Base-by-base conservation (phyloP, 495 filamentous ascomycete species). In the Penicillium waksmanii region DNA sequence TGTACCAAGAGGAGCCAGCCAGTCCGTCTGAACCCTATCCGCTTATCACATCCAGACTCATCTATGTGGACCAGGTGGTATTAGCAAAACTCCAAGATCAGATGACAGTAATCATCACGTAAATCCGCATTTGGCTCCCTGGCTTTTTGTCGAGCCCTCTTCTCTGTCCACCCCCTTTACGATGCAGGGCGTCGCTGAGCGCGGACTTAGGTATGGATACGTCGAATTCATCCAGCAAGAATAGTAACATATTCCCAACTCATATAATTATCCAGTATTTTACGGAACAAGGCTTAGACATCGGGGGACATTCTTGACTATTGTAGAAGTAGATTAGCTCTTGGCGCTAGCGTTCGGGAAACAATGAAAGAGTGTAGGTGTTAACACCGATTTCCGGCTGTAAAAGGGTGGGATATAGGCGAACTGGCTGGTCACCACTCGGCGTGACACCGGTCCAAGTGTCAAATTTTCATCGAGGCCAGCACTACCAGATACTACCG, bases 91-190 rank as follows among this genome's bases (percentile, higher is more conserved):
- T 55, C 36, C 15, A 38, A 57, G 7, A 57, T 18, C 17, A 36
- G 25, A 50, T 49, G 55, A 49, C 27, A 50, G 21, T 64, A 64
- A 7, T 31, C 47, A 15, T 60, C 56, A 18, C 53, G 27, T 44
- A 59, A 46, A 53, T 77, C 69, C 9, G 61, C 36, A 54, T 75
- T 74, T 19, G 57, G 63, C 55, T 66, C 70, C 23, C 23, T 66
- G 6, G 72, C 70, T 47, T 70, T 63, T 13, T 64, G 64, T n/a
- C 63, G 72, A 56, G 55, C 51, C 33, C 53, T 53, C 56, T 77
- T 76, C 56, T 70, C 71, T 0, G 65, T 65, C 73, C 65, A 76
- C 21, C 60, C 21, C 60, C 54, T 51, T 58, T 40, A 12, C 23
- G 33, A 23, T 12, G 23, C 17, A 57, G 17, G 6, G 55, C 44